Evolutionary conservation across 2,329 filamentous ascomycete genomes (phyloP).

Genomic region (Bimuria novae-zelandiae): DNA sequence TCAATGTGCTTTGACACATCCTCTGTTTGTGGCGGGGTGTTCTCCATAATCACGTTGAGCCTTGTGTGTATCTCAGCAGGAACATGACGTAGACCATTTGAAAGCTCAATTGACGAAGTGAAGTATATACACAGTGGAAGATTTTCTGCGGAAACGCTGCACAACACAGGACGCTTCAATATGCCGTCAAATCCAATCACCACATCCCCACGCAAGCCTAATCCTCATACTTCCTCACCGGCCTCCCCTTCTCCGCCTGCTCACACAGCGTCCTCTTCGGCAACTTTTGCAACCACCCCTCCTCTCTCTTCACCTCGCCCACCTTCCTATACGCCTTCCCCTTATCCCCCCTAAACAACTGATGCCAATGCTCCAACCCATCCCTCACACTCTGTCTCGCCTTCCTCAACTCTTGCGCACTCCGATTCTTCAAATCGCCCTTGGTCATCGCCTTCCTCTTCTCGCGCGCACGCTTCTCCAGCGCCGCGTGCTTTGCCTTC

Average conservation of each 20-base stretch:
- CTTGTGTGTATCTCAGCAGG: too few species aligned
- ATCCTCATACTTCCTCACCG: constrained; percentile 51
- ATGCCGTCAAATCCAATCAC: neutral
- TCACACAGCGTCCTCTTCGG: constrained; percentile 71
- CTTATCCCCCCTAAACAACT: constrained; percentile 71
- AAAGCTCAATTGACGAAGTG: too few species aligned
- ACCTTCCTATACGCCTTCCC: constrained; percentile 82
- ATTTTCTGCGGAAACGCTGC: too few species aligned
- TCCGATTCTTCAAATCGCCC: constrained; percentile 54
- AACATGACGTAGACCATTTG: too few species aligned
- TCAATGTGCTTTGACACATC: too few species aligned
- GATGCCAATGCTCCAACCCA: constrained; percentile 78
- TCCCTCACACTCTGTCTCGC: constrained; percentile 69
- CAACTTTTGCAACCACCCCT: constrained; percentile 63
- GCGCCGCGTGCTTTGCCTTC: constrained; percentile 35
- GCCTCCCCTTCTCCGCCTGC: constrained; percentile 68
- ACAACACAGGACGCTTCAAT: too few species aligned
- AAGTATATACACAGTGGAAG: too few species aligned
- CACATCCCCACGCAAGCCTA: constrained; percentile 1
- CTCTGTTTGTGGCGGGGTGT: too few species aligned
- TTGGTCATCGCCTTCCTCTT: constrained; percentile 21
- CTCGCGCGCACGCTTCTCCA: constrained; percentile 17
- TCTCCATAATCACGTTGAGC: too few species aligned
- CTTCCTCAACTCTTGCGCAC: constrained; percentile 65
- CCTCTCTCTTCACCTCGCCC: constrained; percentile 69